Percentiles rank a stretch among this genome's conserved stretches.
phyloP scores from a whole-genome alignment of 1,139 yeast genomes.

The Pichia sp. region DNA sequence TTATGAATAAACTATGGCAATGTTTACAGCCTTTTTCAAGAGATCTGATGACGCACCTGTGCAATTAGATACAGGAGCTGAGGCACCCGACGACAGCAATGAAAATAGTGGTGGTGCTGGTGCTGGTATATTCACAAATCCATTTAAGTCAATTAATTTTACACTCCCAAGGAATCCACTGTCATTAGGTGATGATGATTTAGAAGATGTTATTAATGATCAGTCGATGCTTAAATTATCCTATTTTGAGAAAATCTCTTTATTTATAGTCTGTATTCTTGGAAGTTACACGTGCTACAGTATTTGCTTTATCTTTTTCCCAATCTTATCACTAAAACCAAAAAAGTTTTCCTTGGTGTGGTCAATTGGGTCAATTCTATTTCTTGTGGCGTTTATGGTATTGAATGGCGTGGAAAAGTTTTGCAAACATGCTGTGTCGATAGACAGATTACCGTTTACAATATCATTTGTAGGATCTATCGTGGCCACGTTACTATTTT shows the following conservation, averaged over 20 bases:
- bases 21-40: too few species aligned
- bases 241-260: conserved; percentile 53
- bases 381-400: conserved; percentile 52
- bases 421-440: conserved; percentile 42
- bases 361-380: conserved; percentile 56
- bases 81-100: neutral
- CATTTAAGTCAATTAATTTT: conserved; percentile 1
- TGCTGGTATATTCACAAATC: neutral
- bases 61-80: neutral
- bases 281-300: conserved; percentile 50
- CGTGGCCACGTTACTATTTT: conserved; percentile 42
- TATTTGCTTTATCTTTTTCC: conserved; percentile 51
- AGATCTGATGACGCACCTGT: neutral
- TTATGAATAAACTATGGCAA: too few species aligned
- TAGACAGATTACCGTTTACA: conserved; percentile 49
- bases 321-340: conserved; percentile 50
- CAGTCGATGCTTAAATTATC: conserved; percentile 38
- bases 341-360: conserved; percentile 55
- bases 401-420: conserved; percentile 50
- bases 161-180: neutral
- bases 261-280: conserved; percentile 50
- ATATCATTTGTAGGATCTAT: conserved; percentile 45
- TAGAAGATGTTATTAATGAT: neutral
- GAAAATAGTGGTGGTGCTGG: neutral
- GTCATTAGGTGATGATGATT: neutral